These are phyloP conservation scores for Litchi chinensis DNA, from an alignment of 345 rosid species.

Conservation along the genomic window DNA sequence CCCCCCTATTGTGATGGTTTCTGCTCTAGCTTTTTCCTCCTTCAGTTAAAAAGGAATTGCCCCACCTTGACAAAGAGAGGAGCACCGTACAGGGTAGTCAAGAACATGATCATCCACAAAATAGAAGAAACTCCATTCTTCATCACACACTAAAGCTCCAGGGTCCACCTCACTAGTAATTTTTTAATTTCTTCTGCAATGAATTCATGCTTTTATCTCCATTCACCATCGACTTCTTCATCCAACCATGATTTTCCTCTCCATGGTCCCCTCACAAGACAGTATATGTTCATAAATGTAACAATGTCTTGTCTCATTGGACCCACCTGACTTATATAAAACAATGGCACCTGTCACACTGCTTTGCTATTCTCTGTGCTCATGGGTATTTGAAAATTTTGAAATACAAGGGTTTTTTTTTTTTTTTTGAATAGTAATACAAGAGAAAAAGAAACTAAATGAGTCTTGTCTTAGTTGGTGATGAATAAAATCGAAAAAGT, in stretches of 20 bases:
- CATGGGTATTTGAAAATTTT: neutral
- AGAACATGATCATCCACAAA: no score
- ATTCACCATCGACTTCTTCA: neutral
- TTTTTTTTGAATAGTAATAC: no score
- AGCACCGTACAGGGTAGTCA: no score
- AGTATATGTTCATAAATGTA: neutral
- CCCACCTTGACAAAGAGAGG: no score
- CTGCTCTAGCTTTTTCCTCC: no score
- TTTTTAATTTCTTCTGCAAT: neutral
- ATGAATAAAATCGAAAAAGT: neutral
- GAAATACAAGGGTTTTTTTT: no score
- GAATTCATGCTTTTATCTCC: neutral
- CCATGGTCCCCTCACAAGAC: neutral
- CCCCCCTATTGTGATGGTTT: no score
- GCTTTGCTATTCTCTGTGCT: neutral
- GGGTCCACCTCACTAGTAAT: neutral
- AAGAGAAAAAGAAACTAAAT: no score
- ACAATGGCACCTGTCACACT: neutral
- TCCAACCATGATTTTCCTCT: neutral
- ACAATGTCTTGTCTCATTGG: neutral
- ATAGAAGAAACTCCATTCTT: neutral
- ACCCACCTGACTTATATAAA: neutral
- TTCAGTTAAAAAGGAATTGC: no score
- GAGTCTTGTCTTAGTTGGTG: neutral
- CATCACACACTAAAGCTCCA: neutral